phyloP scores from a whole-genome alignment of 306 rosid genomes.

The Ormosia emarginata region DNA sequence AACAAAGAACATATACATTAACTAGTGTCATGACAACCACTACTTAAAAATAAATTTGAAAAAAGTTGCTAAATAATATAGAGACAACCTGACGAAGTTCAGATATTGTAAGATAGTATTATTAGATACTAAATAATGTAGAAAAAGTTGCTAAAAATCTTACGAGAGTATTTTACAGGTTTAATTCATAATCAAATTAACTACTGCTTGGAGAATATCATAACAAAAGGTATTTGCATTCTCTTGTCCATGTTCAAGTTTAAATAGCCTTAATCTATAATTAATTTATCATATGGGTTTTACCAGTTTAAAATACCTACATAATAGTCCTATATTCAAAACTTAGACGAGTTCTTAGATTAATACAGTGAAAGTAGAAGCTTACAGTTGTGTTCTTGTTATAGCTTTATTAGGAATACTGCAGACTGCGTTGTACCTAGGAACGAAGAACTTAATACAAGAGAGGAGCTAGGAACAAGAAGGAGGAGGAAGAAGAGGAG shows the following conservation, averaged over 20 bases:
- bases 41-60: no score
- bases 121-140: no score
- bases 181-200: not conserved
- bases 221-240: not conserved
- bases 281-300: not conserved
- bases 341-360: not conserved
- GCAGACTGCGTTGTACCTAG: not conserved
- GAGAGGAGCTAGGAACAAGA: not conserved
- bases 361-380: not conserved
- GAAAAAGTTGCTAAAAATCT: no score
- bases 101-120: no score
- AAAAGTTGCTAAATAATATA: no score
- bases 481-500: not conserved
- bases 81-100: no score
- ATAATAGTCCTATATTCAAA: not conserved
- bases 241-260: not conserved
- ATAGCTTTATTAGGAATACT: not conserved
- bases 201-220: not conserved
- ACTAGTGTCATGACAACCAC: no score
- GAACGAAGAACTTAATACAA: not conserved
- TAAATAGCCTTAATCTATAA: not conserved
- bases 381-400: not conserved
- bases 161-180: not conserved
- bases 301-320: not conserved
- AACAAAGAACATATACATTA: no score